A percentile compares a stretch with the other conserved stretches of the same genome.
These are phyloP conservation scores for Paraphoma sp. DNA, from an alignment of 2,329 filamentous ascomycete species.

Conservation along the genomic window DNA sequence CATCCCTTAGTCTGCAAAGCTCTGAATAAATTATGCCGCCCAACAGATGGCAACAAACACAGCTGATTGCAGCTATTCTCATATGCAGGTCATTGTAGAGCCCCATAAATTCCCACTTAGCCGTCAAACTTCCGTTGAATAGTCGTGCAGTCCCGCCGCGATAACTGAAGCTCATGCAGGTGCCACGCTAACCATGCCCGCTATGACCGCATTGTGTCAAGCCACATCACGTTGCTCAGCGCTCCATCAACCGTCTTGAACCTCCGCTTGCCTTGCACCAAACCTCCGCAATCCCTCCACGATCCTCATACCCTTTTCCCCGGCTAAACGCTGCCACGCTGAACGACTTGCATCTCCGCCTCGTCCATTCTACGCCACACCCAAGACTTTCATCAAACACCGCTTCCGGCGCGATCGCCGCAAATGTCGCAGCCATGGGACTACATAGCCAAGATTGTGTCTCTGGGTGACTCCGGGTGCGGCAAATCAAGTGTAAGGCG, in stretches of 20 bases:
- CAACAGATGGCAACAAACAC: too few relatives aligned
- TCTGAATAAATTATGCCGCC: too few relatives aligned
- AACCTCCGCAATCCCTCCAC: not conserved
- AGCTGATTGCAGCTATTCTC: too few relatives aligned
- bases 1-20: too few relatives aligned
- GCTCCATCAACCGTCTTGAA: not conserved
- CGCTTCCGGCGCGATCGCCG: conserved; percentile 10
- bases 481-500: conserved; percentile 78
- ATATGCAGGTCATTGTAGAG: too few relatives aligned
- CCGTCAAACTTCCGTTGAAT: too few relatives aligned
- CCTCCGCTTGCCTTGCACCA: not conserved
- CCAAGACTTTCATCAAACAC: not conserved
- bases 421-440: conserved; percentile 78
- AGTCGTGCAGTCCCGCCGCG: too few relatives aligned
- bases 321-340: too few relatives aligned
- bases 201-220: not conserved
- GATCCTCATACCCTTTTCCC: not conserved
- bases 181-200: not conserved
- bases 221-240: not conserved
- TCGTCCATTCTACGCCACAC: not conserved
- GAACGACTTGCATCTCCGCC: not conserved
- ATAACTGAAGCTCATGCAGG: not conserved
- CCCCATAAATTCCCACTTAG: too few relatives aligned
- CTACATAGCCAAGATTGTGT: conserved; percentile 98
- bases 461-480: conserved; percentile 94